phyloP scores from a whole-genome alignment of 164 flowering plant genomes.

The Sedum album region DNA sequence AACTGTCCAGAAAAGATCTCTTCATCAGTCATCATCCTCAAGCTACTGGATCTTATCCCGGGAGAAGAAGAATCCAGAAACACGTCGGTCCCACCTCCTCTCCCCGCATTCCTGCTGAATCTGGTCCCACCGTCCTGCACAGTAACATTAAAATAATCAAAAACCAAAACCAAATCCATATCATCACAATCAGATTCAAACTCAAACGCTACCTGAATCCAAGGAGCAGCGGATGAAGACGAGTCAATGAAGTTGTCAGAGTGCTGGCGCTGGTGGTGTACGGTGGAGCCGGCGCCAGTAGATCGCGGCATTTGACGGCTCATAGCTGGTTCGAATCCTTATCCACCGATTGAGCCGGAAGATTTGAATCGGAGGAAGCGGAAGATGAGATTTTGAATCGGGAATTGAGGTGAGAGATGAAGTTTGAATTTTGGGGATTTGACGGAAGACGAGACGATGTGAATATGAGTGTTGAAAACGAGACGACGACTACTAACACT shows the following conservation, averaged over 20 bases:
- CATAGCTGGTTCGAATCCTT: background rate
- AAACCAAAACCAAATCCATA: background rate
- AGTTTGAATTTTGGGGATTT: too few species aligned
- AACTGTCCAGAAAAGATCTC: slow-evolving; percentile 21
- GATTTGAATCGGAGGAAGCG: background rate
- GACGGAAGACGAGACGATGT: too few species aligned
- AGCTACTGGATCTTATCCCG: slow-evolving; percentile 22
- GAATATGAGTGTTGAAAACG: too few species aligned
- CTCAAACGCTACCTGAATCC: background rate
- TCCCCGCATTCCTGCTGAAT: background rate
- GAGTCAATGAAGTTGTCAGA: slow-evolving; percentile 26
- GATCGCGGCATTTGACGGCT: slow-evolving; percentile 42
- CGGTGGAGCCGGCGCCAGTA: background rate
- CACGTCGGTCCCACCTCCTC: slow-evolving; percentile 2
- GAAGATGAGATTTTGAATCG: background rate
- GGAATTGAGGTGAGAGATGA: background rate
- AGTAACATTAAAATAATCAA: too few species aligned
- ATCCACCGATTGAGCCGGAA: background rate
- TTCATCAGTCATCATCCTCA: slow-evolving; percentile 22
- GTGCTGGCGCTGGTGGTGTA: slow-evolving; percentile 28
- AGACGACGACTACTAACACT: too few species aligned
- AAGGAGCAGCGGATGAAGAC: background rate
- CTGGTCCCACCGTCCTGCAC: background rate
- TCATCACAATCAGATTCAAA: background rate
- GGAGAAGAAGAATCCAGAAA: slow-evolving; percentile 18